These are phyloP conservation scores for Senecio squalidus DNA, from an alignment of 140 eudicot species.

Conservation along the genomic window DNA sequence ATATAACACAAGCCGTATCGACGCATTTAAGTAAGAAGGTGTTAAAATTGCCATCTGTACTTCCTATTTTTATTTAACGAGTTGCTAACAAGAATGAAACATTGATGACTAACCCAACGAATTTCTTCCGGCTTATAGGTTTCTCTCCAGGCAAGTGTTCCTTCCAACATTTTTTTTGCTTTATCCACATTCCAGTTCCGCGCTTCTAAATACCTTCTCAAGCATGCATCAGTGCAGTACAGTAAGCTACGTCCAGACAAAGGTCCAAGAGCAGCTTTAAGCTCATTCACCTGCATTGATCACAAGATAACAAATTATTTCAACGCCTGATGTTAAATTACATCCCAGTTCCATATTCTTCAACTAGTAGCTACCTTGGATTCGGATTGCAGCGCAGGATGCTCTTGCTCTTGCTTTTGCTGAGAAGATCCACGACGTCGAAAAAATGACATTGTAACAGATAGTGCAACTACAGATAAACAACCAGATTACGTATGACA, in stretches of 20 bases:
- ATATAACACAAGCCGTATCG: background rate
- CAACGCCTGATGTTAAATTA: background rate
- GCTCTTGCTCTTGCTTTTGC: slow-evolving; percentile 39
- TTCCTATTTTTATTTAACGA: background rate
- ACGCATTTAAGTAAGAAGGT: background rate
- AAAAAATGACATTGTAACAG: slow-evolving; percentile 42
- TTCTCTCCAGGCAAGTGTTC: slow-evolving; percentile 67
- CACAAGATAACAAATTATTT: background rate
- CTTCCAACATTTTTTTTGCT: slow-evolving; percentile 82
- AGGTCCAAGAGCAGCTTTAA: slow-evolving; percentile 63
- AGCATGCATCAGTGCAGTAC: slow-evolving; percentile 67
- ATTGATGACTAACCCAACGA: slow-evolving; percentile 56
- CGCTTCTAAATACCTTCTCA: slow-evolving; percentile 74
- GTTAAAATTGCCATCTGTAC: background rate
- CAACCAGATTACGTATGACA: background rate
- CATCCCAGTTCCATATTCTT: background rate
- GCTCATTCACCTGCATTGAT: slow-evolving; percentile 53
- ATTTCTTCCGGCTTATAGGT: slow-evolving; percentile 79
- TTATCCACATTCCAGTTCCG: slow-evolving; percentile 79
- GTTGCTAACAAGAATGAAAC: background rate
- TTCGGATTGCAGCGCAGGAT: slow-evolving; percentile 42
- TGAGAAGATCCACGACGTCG: slow-evolving; percentile 59
- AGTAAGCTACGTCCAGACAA: slow-evolving; percentile 47
- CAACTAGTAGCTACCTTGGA: slow-evolving; percentile 35
- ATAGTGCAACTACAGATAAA: slow-evolving; percentile 14